Percentiles rank a stretch among this genome's conserved stretches.
phyloP scores from a whole-genome alignment of 2,329 filamentous ascomycete species.

The Neophaeococcomyces aloes region DNA sequence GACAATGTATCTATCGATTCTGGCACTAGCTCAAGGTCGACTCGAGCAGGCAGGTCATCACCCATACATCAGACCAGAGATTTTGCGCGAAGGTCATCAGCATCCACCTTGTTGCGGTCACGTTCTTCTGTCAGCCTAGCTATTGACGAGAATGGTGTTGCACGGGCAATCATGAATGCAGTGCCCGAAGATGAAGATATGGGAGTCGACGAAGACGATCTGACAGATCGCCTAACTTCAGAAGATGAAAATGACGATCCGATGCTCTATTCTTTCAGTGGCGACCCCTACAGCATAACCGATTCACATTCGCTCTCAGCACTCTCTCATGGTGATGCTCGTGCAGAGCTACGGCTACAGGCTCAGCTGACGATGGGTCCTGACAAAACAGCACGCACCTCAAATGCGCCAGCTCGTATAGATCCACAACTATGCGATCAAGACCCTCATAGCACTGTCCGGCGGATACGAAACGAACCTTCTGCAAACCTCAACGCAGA shows the following conservation, averaged over 20 bases:
- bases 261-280: constrained; percentile 32
- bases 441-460: neutral
- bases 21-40: constrained; percentile 31
- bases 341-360: neutral
- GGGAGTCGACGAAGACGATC: constrained; percentile 34
- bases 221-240: constrained; percentile 33
- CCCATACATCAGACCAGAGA: constrained; percentile 23
- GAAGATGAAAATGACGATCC: constrained; percentile 32
- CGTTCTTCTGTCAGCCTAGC: constrained; percentile 33
- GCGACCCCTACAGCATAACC: constrained; percentile 13
- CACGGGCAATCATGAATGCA: constrained; percentile 32
- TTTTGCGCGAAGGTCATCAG: neutral
- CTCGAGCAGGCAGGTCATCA: constrained; percentile 34
- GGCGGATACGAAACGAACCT: constrained; percentile 25
- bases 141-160: constrained; percentile 40
- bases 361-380: neutral
- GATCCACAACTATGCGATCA: constrained; percentile 1
- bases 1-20: constrained; percentile 26
- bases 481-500: neutral
- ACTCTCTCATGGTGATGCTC: neutral
- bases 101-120: constrained; percentile 1
- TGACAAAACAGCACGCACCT: neutral
- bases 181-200: constrained; percentile 25
- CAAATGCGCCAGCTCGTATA: neutral
- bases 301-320: neutral